Evolutionary conservation across 768 basidiomycete genomes (phyloP).

Genomic region (Boletus tomentosulus): DNA sequence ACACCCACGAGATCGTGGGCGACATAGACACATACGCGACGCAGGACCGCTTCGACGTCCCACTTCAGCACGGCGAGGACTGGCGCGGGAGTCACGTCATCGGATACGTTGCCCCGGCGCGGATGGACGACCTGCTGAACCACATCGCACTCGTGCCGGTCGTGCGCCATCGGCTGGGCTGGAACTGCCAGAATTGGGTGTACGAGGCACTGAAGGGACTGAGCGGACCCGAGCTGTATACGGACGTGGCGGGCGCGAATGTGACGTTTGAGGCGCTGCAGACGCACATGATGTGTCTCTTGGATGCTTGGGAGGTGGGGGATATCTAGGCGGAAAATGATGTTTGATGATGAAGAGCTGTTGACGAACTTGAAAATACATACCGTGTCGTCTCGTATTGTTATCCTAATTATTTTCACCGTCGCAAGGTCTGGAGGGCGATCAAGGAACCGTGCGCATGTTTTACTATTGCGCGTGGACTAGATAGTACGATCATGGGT

Average conservation of each 20-base stretch:
- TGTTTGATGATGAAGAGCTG: not conserved
- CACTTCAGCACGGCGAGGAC: slow-evolving; percentile 3
- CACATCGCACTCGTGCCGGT: slow-evolving; percentile 17
- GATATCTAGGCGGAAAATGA: slow-evolving; percentile 13
- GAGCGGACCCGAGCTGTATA: slow-evolving; percentile 7
- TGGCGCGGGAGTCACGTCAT: slow-evolving; percentile 25
- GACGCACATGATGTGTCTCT: slow-evolving; percentile 2
- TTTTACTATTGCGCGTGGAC: too few species aligned
- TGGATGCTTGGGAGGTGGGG: slow-evolving; percentile 29
- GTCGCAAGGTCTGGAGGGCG: not conserved
- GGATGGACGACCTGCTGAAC: slow-evolving; percentile 9
- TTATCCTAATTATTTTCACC: not conserved
- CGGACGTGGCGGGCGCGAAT: slow-evolving; percentile 19
- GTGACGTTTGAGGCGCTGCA: slow-evolving; percentile 8
- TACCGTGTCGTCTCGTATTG: not conserved
- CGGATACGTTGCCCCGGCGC: slow-evolving; percentile 14
- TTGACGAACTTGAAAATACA: not conserved
- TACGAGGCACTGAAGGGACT: slow-evolving; percentile 17
- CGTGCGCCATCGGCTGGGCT: slow-evolving; percentile 9
- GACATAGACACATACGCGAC: slow-evolving; percentile 20
- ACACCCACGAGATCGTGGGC: slow-evolving; percentile 25
- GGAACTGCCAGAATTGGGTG: slow-evolving; percentile 31
- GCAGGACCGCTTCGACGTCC: slow-evolving; percentile 12
- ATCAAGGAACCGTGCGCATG: too few species aligned
- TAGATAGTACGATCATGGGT: too few species aligned